Base-by-base conservation (phyloP, 495 filamentous ascomycete species). In the Tetracladium marchalianum region DNA sequence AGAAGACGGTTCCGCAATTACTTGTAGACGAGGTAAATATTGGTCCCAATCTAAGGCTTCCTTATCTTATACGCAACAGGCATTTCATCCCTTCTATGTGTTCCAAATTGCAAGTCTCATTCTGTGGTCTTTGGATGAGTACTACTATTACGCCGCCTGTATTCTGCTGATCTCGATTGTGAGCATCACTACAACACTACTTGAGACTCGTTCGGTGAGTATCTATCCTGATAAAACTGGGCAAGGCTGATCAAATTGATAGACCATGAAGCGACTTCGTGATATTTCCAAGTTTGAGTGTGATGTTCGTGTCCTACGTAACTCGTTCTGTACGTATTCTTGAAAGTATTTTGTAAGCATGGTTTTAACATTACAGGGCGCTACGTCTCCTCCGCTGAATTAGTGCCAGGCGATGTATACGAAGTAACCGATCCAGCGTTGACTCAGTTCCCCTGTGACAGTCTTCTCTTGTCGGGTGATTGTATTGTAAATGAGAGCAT, bases 401-500 rank as follows among this genome's bases (percentile, higher is more conserved):
- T 99, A 11, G 88, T 95, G 19, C 93, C 93, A 37, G 93, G 93
- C 11, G 93, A 99, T 62, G 84, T 99, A 4, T 99, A 94, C 61
- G 93, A 99, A 65, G 78, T 97, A 35, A 95, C 92, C 44, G 93
- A 99, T 62, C 93, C 90, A 11, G 90, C 81, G n/a, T 69, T 99
- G 22, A 77, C 80, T n/a, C 84, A 93, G 55, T 85, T 95, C 55
- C 93, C 93, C 10, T 88, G 87, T 57, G 93, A 99, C 65, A 93
- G 90, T 60, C 70, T 99, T 33, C 68, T 99, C 7, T 67, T 99
- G 5, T 85, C 85, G 44, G 93, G 93, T 18, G 93, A 99, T 62
- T 95, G 89, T 62, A 97, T 99, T 51, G 89, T 99, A 49, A 99
- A 99, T 61, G 93, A 99, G 63, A 96, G 90, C 69, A 99, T 99